Conservation (phyloP, 495 filamentous ascomycete genomes). For the Hypoxylon lenormandii region DNA sequence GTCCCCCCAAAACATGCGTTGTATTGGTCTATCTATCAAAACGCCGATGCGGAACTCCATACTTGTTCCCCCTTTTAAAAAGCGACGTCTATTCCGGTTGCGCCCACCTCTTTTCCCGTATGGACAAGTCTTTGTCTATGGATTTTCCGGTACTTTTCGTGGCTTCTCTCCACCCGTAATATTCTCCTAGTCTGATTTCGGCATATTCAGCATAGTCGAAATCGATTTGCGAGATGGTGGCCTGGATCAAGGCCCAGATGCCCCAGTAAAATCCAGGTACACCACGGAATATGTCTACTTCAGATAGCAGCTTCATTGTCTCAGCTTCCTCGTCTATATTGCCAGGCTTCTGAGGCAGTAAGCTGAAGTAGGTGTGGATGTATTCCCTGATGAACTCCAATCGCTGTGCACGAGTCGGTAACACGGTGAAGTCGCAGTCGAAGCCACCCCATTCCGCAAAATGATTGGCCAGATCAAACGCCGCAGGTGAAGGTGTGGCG, state of each 20-base stretch:
- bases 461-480: constrained; percentile 99
- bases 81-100: constrained; percentile 53
- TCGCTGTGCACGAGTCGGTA: constrained; percentile 82
- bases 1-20: constrained; percentile 4
- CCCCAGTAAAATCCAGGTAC: constrained; percentile 91
- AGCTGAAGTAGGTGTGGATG: constrained; percentile 69
- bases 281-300: constrained; percentile 89
- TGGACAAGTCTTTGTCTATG: constrained; percentile 69
- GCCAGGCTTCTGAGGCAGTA: constrained; percentile 55
- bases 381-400: constrained; percentile 87
- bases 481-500: constrained; percentile 89
- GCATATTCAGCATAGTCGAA: constrained; percentile 97
- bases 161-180: constrained; percentile 92
- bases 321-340: constrained; percentile 70
- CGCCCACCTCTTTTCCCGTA: constrained; percentile 88
- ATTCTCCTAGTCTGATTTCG: constrained; percentile 87
- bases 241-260: constrained; percentile 96
- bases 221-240: constrained; percentile 92
- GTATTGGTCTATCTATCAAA: constrained; percentile 23
- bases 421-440: constrained; percentile 86
- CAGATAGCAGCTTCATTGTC: constrained; percentile 69
- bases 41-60: background rate
- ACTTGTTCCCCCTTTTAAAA: background rate
- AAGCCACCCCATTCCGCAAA: constrained; percentile 99
- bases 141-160: constrained; percentile 68